Base-by-base conservation (phyloP, 139 green algal genomes). In the Haematococcus sp. region DNA sequence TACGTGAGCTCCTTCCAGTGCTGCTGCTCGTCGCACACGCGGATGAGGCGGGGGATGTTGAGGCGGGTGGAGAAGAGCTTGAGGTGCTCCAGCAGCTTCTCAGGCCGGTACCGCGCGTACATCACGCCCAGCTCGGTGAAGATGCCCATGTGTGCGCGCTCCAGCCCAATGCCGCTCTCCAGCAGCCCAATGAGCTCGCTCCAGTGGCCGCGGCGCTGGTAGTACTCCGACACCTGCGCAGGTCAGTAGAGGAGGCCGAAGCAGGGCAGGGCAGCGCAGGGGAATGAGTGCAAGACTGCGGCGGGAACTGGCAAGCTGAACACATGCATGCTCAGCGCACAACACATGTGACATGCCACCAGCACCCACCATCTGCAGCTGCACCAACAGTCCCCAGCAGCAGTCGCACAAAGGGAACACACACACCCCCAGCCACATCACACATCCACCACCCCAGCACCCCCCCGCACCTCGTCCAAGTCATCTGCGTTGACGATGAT, bases 401-500 rank as follows among this genome's bases (percentile, higher is more conserved):
- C 20, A 30, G 55, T 19, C 55, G 15, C 19, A 63, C 55, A 15
- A 28, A 30, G 9, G 13, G 55, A 19, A 28, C 55, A 28, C 19
- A 63, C 19, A 15, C n/a, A n/a, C n/a, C n/a, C n/a, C n/a, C n/a
- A n/a, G n/a, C n/a, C n/a, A n/a, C n/a, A n/a, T 23, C 43, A 2
- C 43, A 43, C 17, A 28, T 19, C 30, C 0, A 32, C 25, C n/a
- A 40, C 30, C 1, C n/a, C n/a, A n/a, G 34, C 69, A 51, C 25
- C 4, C n/a, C 9, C 44, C 19, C 83, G 27, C 70, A 94, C 90
- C 87, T 98, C 94, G 67, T 98, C 94, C 68, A 99, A 84, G 70
- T 99, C 96, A 76, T 99, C 96, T 5, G 97, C 95, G 65, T 97
- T 95, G 66, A 99, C 83, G 76, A 99, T 98, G 93, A 99, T 99